Evolutionary conservation across 352 stramenopile species (phyloP), one percentile per base, ranked within the genome.

Genomic region (Pythium dissimile): DNA sequence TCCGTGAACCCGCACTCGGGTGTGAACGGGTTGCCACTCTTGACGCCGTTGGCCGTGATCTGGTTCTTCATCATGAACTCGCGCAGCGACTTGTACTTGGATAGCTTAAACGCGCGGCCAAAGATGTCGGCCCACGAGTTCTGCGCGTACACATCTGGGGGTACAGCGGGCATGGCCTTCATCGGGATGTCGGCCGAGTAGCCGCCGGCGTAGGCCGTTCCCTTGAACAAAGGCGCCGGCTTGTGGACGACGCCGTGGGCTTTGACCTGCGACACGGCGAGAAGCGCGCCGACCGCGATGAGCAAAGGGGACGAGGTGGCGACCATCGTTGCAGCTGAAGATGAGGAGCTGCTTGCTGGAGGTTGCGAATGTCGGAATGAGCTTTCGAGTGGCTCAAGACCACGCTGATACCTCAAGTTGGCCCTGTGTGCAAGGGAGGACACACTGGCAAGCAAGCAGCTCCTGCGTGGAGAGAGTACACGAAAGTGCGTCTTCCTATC

Each of bases 31-130:
- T 42, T 49, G 21, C 13, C 31, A n/a, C 20, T 49, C 27, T 66
- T 72, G 10, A 65, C 69, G 11, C 64, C 66, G 28, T 60, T 54
- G 27, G 70, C 72, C 20, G 61, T 68, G 45, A 71, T 53, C 1
- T 67, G 73, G 28, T 75, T 69, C 27, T 71, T 62, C 11, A 67
- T 52, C 27, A 72, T 61, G 16, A 81, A 63, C 0, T 81, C 72
- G 24, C 73, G 72, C 20, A 84, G 62, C 24, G 69, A 72, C 46
- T 68, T 84, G 57, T 84, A 84, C 46, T 52, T 67, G 64, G 63
- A 76, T 15, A 58, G 62, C 26, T 77, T 71, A 58, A 75, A 73
- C 1, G 62, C 62, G 11, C 27, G 52, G 1, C 41, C n/a, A 16
- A 51, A 41, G 42, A 49, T 41, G 18, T 42, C 27, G 20, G 52